Evolutionary conservation across 2,329 filamentous ascomycete species (phyloP), one percentile per base, ranked within the genome.

Genomic region (Eutypa lata): DNA sequence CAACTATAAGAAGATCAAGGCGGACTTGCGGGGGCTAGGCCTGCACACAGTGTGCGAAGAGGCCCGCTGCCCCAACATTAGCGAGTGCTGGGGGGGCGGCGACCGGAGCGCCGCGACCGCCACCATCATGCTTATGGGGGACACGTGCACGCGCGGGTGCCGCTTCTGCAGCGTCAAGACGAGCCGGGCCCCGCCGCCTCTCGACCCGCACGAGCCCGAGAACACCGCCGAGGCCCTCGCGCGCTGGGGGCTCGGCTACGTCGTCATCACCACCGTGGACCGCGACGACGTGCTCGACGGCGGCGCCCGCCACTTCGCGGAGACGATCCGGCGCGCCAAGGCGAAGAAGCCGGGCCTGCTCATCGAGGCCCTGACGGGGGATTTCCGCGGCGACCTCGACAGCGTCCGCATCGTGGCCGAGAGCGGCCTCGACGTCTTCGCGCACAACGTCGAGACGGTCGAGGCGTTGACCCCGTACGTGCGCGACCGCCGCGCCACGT

Each of bases 111-210:
- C 91, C 24, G 94, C 94, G 4, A 99, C 94, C 31, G 94, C 94
- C 2, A 99, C 94, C 11, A 97, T 99, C 72, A 99, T 99, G 94
- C 77, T 99, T 47, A 97, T 97, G 92, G 94, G 94, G 59, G 94
- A 99, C 71, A 97, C 93, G 8, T 99, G 94, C 73, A 99, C 94
- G 18, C 83, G 94, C 55, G 94, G 93, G 18, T 99, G 94, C 73
- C 85, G 94, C 50, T 99, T 99, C 78, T 99, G 94, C 80, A 91
- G 88, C 60, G 94, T 99, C 49, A 97, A 97, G 80, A 99, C 94
- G 3, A 87, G 77, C 53, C 86, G 89, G 43, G 75, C 78, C 1
- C 86, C 91, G 13, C 75, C 87, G 42, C 90, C 94, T 11, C 81
- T 99, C 48, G 94, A 99, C 69, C 89, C 90, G 2, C 93, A 97